Conservation (phyloP, 1,139 yeast genomes). For the Geotrichum citri-aurantii region DNA sequence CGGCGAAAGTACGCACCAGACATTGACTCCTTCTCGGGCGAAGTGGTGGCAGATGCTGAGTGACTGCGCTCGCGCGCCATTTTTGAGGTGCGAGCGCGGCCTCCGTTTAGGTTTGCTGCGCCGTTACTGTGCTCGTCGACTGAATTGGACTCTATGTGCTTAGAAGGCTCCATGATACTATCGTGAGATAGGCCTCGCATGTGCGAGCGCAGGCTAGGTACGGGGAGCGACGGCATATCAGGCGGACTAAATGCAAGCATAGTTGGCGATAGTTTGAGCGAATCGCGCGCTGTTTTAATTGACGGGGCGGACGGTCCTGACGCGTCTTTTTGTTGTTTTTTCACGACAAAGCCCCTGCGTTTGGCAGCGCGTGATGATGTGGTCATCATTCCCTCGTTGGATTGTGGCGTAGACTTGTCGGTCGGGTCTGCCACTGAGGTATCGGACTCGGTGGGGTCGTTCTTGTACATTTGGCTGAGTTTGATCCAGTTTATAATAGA, state of each 20-base stretch:
- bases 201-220: slow-evolving; percentile 10
- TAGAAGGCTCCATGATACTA: slow-evolving; percentile 19
- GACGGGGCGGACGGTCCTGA: slow-evolving; percentile 1
- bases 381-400: slow-evolving; percentile 18
- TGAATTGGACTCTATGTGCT: slow-evolving; percentile 3
- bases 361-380: slow-evolving; percentile 46
- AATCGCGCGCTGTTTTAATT: slow-evolving; percentile 13
- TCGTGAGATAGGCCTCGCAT: slow-evolving; percentile 25
- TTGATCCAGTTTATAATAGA: slow-evolving; percentile 15
- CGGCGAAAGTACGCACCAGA: slow-evolving; percentile 62
- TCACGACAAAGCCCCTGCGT: slow-evolving; percentile 32
- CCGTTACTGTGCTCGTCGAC: slow-evolving; percentile 5
- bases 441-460: not conserved
- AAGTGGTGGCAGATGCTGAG: slow-evolving; percentile 19
- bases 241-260: not conserved
- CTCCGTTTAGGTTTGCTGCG: not conserved
- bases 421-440: not conserved
- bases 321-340: slow-evolving; percentile 20
- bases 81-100: not conserved
- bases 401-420: not conserved
- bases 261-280: slow-evolving; percentile 10
- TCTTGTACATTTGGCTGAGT: slow-evolving; percentile 6
- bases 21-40: slow-evolving; percentile 32
- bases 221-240: not conserved
- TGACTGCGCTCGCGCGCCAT: slow-evolving; percentile 18